Percentiles rank a stretch among this genome's conserved stretches.
Conservation (phyloP, 2,329 filamentous ascomycete genomes). For the Botryotinia narcissicola region DNA sequence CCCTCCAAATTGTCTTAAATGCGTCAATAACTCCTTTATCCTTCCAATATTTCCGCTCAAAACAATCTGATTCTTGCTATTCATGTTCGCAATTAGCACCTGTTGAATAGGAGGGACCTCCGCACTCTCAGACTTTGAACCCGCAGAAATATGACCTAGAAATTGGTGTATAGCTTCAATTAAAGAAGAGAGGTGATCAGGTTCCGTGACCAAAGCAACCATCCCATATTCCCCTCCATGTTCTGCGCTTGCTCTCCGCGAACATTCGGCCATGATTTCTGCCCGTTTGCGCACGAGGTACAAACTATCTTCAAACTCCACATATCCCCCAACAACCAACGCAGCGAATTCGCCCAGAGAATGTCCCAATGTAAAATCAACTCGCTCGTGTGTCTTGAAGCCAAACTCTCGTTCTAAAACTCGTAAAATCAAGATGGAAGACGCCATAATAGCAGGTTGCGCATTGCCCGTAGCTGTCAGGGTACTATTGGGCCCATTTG, state of each 20-base stretch:
- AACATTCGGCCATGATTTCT: constrained; percentile 79
- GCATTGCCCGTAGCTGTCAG: constrained; percentile 84
- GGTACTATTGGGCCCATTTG: constrained; percentile 70
- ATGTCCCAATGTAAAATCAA: constrained; percentile 84
- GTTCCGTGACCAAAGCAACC: constrained; percentile 88
- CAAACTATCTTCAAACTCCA: constrained; percentile 75
- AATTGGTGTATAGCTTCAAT: constrained; percentile 77
- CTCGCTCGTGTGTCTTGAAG: constrained; percentile 66
- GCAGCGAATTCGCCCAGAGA: constrained; percentile 92
- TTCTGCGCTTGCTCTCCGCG: constrained; percentile 59
- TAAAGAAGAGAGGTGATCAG: constrained; percentile 67
- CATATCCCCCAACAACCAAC: constrained; percentile 78
- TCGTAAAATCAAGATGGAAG: constrained; percentile 83
- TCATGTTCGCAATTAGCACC: constrained; percentile 89
- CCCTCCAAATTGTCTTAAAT: constrained; percentile 84
- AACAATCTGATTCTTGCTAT: constrained; percentile 95
- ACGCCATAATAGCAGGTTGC: constrained; percentile 95
- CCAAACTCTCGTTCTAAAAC: constrained; percentile 83
- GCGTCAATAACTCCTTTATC: constrained; percentile 77
- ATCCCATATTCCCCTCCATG: constrained; percentile 87
- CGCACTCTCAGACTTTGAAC: constrained; percentile 64
- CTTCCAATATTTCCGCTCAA: constrained; percentile 81
- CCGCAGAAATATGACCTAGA: constrained; percentile 64
- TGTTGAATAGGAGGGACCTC: constrained; percentile 75
- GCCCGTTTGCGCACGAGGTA: constrained; percentile 74